phyloP scores from a whole-genome alignment of 345 rosid species.

The Ceriops decandra region DNA sequence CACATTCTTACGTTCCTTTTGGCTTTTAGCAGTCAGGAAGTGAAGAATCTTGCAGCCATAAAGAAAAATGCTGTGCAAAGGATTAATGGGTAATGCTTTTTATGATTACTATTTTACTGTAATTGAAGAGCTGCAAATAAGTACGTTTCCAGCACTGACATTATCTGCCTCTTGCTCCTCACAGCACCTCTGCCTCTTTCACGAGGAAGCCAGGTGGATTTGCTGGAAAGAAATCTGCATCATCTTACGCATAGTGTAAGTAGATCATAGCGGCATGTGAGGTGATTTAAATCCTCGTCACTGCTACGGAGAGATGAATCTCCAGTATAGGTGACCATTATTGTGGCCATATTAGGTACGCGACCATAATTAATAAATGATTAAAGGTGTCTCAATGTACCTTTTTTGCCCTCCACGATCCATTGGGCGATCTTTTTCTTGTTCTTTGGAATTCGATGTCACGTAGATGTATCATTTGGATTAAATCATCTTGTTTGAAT shows the following conservation, averaged over 20 bases:
- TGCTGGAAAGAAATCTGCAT: slow-evolving; percentile 14
- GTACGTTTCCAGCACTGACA: not conserved
- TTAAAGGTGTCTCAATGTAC: no score
- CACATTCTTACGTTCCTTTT: not conserved
- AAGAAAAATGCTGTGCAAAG: slow-evolving; percentile 61
- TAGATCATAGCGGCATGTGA: slow-evolving; percentile 15
- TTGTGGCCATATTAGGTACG: no score
- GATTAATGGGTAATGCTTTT: slow-evolving; percentile 42
- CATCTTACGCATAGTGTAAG: slow-evolving; percentile 4
- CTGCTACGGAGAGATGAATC: not conserved
- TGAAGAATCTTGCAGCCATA: slow-evolving; percentile 66
- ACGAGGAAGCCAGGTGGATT: slow-evolving; percentile 3
- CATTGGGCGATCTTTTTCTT: no score
- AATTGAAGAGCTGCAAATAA: no score
- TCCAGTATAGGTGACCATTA: not conserved
- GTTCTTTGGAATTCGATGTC: no score
- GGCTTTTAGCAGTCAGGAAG: slow-evolving; percentile 60
- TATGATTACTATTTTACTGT: not conserved
- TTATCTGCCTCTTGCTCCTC: not conserved
- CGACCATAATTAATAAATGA: no score
- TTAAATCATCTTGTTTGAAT: no score
- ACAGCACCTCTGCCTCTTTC: slow-evolving; percentile 19
- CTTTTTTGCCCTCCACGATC: no score
- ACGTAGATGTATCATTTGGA: no score
- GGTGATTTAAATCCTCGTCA: not conserved